Evolutionary conservation across 805 yeast genomes (phyloP).

Genomic region (Yamadazyma philogaea): DNA sequence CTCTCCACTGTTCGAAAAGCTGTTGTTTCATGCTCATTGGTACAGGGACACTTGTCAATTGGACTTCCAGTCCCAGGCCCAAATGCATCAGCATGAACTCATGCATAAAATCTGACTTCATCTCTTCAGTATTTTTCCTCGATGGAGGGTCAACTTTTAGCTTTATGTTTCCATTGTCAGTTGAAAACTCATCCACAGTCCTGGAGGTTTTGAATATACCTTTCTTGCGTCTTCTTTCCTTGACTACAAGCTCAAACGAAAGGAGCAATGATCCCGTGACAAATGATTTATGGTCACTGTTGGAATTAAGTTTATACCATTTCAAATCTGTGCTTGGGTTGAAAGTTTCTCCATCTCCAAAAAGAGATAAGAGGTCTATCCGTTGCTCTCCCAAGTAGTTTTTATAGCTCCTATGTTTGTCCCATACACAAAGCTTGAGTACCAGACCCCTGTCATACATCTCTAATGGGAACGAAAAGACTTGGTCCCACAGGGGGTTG

Average conservation of each 20-base stretch:
- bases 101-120: conserved; percentile 4
- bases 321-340: conserved; percentile 26
- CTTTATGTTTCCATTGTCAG: conserved; percentile 1
- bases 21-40: conserved; percentile 10
- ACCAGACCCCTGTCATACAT: conserved; percentile 27
- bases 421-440: conserved; percentile 38
- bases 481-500: conserved; percentile 42
- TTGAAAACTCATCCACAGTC: conserved; percentile 1
- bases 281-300: conserved; percentile 35
- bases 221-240: conserved; percentile 7
- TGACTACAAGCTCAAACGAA: conserved; percentile 37
- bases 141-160: conserved; percentile 18
- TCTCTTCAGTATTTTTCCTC: conserved; percentile 6
- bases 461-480: conserved; percentile 29
- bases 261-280: conserved; percentile 48
- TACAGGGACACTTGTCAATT: conserved; percentile 5
- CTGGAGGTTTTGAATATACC: conserved; percentile 1
- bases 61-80: conserved; percentile 2
- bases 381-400: conserved; percentile 42
- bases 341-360: conserved; percentile 15
- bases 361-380: conserved; percentile 27
- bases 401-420: conserved; percentile 34
- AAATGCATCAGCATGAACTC: conserved; percentile 2
- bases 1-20: conserved; percentile 25
- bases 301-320: conserved; percentile 47